phyloP scores from a whole-genome alignment of 306 rosid species.

The Potentilla sterilis region DNA sequence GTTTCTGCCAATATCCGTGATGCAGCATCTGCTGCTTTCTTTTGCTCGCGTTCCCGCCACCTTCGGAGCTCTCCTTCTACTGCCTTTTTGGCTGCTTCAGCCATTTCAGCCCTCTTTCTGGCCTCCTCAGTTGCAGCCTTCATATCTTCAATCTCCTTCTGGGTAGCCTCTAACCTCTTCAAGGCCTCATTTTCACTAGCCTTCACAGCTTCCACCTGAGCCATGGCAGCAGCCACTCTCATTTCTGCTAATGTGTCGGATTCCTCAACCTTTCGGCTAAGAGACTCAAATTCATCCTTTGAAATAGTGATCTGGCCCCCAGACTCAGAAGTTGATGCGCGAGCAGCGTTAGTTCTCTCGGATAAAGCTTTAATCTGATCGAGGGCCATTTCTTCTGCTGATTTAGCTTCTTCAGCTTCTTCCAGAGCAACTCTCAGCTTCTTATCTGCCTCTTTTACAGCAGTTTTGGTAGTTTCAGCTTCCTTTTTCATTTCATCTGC shows the following conservation, averaged over 20 bases:
- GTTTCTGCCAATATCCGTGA: constrained; percentile 76
- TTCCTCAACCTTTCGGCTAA: constrained; percentile 84
- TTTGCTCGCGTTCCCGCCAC: constrained; percentile 93
- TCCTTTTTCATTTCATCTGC: constrained; percentile 74
- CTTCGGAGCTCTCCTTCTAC: constrained; percentile 87
- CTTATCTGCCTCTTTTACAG: constrained; percentile 68
- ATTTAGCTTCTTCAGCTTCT: constrained; percentile 86
- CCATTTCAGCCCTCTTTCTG: constrained; percentile 79
- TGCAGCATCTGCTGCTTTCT: constrained; percentile 88
- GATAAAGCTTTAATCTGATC: constrained; percentile 70
- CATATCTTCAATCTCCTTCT: constrained; percentile 79
- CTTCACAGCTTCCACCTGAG: constrained; percentile 98
- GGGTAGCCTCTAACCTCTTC: constrained; percentile 60
- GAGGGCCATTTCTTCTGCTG: constrained; percentile 73
- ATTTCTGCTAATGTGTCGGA: constrained; percentile 78
- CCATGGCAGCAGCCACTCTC: constrained; percentile 95
- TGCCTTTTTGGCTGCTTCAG: constrained; percentile 91
- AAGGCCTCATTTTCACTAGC: constrained; percentile 87
- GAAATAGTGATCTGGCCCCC: constrained; percentile 77
- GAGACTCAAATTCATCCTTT: constrained; percentile 72
- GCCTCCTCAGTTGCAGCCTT: constrained; percentile 70
- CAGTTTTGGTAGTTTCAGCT: constrained; percentile 58
- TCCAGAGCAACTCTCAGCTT: constrained; percentile 61
- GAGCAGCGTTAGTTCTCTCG: constrained; percentile 74
- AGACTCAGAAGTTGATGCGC: constrained; percentile 85